These are phyloP conservation scores for Multifurca ochricompacta DNA, from an alignment of 768 basidiomycete species.

Conservation along the genomic window DNA sequence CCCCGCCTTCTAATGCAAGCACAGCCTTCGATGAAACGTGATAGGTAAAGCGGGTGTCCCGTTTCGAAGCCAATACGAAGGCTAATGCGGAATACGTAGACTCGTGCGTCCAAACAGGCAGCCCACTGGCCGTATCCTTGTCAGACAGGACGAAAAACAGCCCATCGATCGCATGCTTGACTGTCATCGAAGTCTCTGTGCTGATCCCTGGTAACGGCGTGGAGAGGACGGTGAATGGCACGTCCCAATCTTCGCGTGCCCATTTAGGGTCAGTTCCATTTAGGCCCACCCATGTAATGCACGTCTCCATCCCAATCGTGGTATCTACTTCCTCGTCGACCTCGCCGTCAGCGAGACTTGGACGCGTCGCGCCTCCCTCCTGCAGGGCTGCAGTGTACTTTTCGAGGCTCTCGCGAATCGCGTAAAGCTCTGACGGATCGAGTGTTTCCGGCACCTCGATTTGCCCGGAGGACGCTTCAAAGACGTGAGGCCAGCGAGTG, in stretches of 20 bases:
- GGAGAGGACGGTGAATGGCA: slow-evolving; percentile 53
- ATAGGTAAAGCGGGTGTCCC: slow-evolving; percentile 80
- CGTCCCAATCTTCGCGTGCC: slow-evolving; percentile 30
- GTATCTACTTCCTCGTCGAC: slow-evolving; percentile 86
- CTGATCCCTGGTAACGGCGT: slow-evolving; percentile 54
- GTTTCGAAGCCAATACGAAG: slow-evolving; percentile 91
- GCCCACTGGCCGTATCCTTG: slow-evolving; percentile 16
- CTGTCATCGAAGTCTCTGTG: slow-evolving; percentile 39
- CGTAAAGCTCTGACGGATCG: slow-evolving; percentile 73
- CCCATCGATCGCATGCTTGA: slow-evolving; percentile 50
- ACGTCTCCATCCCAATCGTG: slow-evolving; percentile 56
- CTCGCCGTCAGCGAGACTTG: slow-evolving; percentile 81
- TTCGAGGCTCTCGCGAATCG: slow-evolving; percentile 74
- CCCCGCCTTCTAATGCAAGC: slow-evolving; percentile 79
- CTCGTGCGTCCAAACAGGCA: slow-evolving; percentile 58
- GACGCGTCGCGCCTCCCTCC: slow-evolving; percentile 48
- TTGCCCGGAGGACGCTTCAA: slow-evolving; percentile 43
- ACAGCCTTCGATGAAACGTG: slow-evolving; percentile 53
- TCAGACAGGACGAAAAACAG: slow-evolving; percentile 23
- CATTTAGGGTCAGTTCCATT: slow-evolving; percentile 42
- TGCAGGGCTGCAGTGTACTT: slow-evolving; percentile 70
- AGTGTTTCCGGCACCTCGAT: slow-evolving; percentile 80
- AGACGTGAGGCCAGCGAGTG: slow-evolving; percentile 83
- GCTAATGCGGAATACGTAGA: slow-evolving; percentile 86
- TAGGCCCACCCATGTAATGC: slow-evolving; percentile 57